Percentiles rank a stretch among this genome's conserved stretches.
Evolutionary conservation across 495 filamentous ascomycete genomes (phyloP).

Genomic region (Penicillium tannophilum): DNA sequence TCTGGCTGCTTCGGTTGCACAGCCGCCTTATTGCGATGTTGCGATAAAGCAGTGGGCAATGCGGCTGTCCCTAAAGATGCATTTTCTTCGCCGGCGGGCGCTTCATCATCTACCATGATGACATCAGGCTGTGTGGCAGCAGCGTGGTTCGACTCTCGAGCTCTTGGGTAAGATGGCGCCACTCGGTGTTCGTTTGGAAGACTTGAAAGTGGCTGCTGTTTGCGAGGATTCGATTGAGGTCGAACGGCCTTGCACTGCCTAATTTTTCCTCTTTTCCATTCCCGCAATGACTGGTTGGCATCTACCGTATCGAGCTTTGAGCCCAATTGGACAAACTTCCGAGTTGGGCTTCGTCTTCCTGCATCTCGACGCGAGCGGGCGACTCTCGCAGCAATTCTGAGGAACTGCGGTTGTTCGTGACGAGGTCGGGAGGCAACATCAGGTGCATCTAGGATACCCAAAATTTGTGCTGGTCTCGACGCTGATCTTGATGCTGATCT

Average conservation of each 20-base stretch:
- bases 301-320: slow-evolving; percentile 76
- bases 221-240: slow-evolving; percentile 22
- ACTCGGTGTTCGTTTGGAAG: slow-evolving; percentile 23
- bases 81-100: slow-evolving; percentile 3
- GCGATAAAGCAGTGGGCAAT: slow-evolving; percentile 1
- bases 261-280: slow-evolving; percentile 78
- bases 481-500: slow-evolving; percentile 13
- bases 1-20: slow-evolving; percentile 17
- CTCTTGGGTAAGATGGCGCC: slow-evolving; percentile 3
- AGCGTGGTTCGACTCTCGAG: slow-evolving; percentile 12
- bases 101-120: not conserved
- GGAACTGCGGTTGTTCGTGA: slow-evolving; percentile 62
- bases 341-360: slow-evolving; percentile 73
- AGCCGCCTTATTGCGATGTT: not conserved
- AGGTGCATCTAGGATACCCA: slow-evolving; percentile 75
- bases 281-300: slow-evolving; percentile 62
- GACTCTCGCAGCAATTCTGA: slow-evolving; percentile 74
- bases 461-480: slow-evolving; percentile 37
- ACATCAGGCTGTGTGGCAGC: not conserved
- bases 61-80: slow-evolving; percentile 5
- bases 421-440: slow-evolving; percentile 37
- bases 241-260: slow-evolving; percentile 41
- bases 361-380: slow-evolving; percentile 61
- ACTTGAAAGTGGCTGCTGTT: slow-evolving; percentile 24
- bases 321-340: slow-evolving; percentile 72